Conservation (phyloP, 352 stramenopile species). For the Thalassiosira livingstoniorum region DNA sequence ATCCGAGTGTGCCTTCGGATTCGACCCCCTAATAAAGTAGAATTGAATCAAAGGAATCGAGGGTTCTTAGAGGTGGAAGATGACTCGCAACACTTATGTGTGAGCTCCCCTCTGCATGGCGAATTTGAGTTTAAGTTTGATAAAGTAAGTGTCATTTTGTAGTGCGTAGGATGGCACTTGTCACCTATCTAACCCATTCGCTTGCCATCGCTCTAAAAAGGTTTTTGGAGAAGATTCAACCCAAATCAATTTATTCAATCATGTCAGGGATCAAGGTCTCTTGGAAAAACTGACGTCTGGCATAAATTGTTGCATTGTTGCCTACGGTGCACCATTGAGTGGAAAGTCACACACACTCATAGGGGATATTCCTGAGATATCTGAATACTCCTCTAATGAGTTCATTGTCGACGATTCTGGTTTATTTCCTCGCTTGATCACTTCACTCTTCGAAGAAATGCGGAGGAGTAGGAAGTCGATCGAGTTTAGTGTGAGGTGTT, state of each 20-base stretch:
- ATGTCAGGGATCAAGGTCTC: too few species aligned
- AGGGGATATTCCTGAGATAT: too few species aligned
- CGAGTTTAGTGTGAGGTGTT: constrained; percentile 28
- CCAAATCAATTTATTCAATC: too few species aligned
- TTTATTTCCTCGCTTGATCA: constrained; percentile 8
- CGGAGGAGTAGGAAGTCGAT: neutral
- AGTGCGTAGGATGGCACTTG: too few species aligned
- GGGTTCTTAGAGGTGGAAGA: constrained; percentile 15
- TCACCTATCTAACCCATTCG: too few species aligned
- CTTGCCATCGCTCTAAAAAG: too few species aligned
- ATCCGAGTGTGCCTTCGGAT: constrained; percentile 23
- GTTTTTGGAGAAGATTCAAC: too few species aligned
- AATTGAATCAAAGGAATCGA: constrained; percentile 9
- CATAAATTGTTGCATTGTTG: constrained; percentile 16
- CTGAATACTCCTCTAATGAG: neutral
- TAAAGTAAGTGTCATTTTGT: constrained; percentile 24
- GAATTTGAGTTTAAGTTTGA: constrained; percentile 17
- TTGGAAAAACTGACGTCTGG: constrained; percentile 22
- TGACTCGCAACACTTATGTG: constrained; percentile 6
- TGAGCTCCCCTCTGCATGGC: constrained; percentile 27
- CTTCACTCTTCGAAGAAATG: constrained; percentile 9
- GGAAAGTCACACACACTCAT: constrained; percentile 27
- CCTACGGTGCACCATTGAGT: constrained; percentile 14
- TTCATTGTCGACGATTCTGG: neutral
- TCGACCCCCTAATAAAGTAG: constrained; percentile 16